These are phyloP conservation scores for Ustilago trichophora DNA, from an alignment of 1,284 basidiomycete genomes.

Conservation along the genomic window DNA sequence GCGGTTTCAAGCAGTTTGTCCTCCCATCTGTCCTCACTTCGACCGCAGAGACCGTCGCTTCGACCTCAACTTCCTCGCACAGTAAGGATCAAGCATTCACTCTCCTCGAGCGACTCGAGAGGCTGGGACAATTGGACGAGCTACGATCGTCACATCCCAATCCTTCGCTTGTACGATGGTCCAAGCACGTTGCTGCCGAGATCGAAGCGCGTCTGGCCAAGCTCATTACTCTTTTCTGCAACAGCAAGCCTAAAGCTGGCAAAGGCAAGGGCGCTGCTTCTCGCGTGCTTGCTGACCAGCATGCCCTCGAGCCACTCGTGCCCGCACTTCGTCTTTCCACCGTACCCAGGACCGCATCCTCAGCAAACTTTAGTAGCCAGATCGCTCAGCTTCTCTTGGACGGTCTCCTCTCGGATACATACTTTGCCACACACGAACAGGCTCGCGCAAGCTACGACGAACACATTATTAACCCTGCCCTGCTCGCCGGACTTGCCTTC, in stretches of 20 bases:
- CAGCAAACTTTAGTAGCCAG: constrained; percentile 11
- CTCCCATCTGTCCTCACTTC: constrained; percentile 56
- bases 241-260: background rate
- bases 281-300: constrained; percentile 8
- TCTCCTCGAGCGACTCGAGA: constrained; percentile 53
- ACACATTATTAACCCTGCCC: constrained; percentile 31
- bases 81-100: constrained; percentile 45
- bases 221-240: constrained; percentile 29
- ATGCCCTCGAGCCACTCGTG: constrained; percentile 27
- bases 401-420: constrained; percentile 20
- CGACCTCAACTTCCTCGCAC: constrained; percentile 9
- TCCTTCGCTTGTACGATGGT: constrained; percentile 42
- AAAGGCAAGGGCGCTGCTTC: constrained; percentile 7
- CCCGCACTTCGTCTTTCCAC: constrained; percentile 41
- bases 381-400: constrained; percentile 27
- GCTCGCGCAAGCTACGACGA: constrained; percentile 26
- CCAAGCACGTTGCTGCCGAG: constrained; percentile 35
- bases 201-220: constrained; percentile 24
- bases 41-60: constrained; percentile 45
- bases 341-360: constrained; percentile 19
- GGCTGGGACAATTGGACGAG: constrained; percentile 39
- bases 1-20: constrained; percentile 58
- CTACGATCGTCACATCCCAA: constrained; percentile 28
- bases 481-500: constrained; percentile 33
- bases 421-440: constrained; percentile 17